Evolutionary conservation across 768 basidiomycete genomes (phyloP).

Genomic region (Suillus discolor): DNA sequence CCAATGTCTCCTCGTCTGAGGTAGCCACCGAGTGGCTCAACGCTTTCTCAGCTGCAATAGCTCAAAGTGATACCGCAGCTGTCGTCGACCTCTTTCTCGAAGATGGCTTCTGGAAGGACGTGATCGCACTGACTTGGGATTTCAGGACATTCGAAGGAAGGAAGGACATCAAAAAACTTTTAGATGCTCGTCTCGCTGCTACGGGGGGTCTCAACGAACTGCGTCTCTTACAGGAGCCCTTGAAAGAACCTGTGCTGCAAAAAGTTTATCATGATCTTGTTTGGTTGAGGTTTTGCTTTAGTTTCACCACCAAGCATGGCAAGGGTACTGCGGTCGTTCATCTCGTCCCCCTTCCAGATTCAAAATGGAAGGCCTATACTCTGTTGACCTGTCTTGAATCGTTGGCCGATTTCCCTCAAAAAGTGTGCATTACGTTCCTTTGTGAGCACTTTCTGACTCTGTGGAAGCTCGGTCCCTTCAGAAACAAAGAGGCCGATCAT

Average conservation of each 20-base stretch:
- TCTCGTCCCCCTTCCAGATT: slow-evolving; percentile 46
- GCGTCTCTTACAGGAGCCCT: slow-evolving; percentile 21
- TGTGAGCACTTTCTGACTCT: slow-evolving; percentile 2
- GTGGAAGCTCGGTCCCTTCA: slow-evolving; percentile 39
- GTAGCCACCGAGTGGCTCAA: slow-evolving; percentile 29
- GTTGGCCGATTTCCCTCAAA: slow-evolving; percentile 57
- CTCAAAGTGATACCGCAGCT: slow-evolving; percentile 16
- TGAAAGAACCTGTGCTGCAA: slow-evolving; percentile 36
- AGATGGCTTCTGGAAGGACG: slow-evolving; percentile 52
- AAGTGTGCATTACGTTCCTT: slow-evolving; percentile 21
- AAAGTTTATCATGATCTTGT: slow-evolving; percentile 54
- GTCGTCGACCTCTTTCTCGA: slow-evolving; percentile 32
- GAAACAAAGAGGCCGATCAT: slow-evolving; percentile 47
- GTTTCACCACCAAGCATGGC: slow-evolving; percentile 53
- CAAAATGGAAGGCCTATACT: slow-evolving; percentile 60
- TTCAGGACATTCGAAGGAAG: slow-evolving; percentile 51
- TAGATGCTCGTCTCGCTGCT: slow-evolving; percentile 39
- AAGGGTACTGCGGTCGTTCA: slow-evolving; percentile 54
- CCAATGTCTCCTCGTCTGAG: slow-evolving; percentile 20
- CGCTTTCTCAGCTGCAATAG: slow-evolving; percentile 25
- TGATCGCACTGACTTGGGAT: slow-evolving; percentile 55
- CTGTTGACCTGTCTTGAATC: slow-evolving; percentile 64
- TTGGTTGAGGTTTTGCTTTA: slow-evolving; percentile 59
- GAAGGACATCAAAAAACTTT: slow-evolving; percentile 39
- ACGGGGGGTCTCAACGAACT: slow-evolving; percentile 23